A percentile compares a stretch with the other conserved stretches of the same genome.
Evolutionary conservation across 169 alveolate genomes (phyloP).

Genomic region (Ichthyophthirius multifiliis): DNA sequence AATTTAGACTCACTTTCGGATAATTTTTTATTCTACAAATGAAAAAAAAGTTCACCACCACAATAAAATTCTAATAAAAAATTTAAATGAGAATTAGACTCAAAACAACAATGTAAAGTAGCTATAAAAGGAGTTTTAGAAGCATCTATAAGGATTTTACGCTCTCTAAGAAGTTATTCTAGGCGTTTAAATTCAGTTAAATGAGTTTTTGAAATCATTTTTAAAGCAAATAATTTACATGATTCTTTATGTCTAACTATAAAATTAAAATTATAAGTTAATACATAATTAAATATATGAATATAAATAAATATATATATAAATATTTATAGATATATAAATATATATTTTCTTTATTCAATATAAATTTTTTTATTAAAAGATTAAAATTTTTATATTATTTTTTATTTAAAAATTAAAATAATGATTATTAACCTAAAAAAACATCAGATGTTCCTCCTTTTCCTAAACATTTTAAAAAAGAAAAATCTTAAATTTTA

Average conservation of each 20-base stretch:
- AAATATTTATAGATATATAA: too few relatives aligned
- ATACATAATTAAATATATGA: not conserved
- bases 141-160: conserved; percentile 19
- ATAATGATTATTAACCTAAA: not conserved
- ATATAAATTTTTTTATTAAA: too few relatives aligned
- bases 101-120: conserved; percentile 17
- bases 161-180: conserved; percentile 26
- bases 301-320: not conserved
- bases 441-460: conserved; percentile 35
- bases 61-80: conserved; percentile 71
- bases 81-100: conserved; percentile 36
- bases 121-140: conserved; percentile 1
- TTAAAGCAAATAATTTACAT: conserved; percentile 20
- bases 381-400: too few relatives aligned
- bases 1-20: not conserved
- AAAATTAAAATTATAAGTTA: not conserved
- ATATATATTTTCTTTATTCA: too few relatives aligned
- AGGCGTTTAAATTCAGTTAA: conserved; percentile 29
- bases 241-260: conserved; percentile 22
- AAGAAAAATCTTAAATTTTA: too few relatives aligned
- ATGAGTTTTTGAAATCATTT: conserved; percentile 23
- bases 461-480: conserved; percentile 27
- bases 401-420: too few relatives aligned
- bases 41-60: conserved; percentile 20
- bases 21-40: not conserved